phyloP scores from a whole-genome alignment of 2,329 filamentous ascomycete genomes.

The Hymenoscyphus infarciens region DNA sequence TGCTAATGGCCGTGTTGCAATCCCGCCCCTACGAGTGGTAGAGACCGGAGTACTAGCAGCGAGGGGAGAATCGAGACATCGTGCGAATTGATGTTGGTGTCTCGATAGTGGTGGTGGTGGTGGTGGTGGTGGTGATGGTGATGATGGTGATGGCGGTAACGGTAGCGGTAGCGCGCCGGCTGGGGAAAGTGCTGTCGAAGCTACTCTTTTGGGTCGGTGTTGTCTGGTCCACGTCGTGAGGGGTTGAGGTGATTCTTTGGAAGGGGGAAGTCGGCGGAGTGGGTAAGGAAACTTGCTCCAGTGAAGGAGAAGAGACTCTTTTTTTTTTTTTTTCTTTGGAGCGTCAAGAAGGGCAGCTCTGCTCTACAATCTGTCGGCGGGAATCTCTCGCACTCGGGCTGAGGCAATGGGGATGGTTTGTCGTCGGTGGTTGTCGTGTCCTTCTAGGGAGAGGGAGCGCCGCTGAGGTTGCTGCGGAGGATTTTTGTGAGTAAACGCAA shows the following conservation, averaged over 20 bases:
- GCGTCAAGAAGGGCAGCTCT: constrained; percentile 13
- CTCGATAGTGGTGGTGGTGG: constrained; percentile 19
- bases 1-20: constrained; percentile 20
- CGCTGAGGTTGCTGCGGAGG: constrained; percentile 14
- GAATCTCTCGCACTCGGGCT: neutral
- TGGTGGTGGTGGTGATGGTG: constrained; percentile 12
- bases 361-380: constrained; percentile 13
- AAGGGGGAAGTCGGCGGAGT: constrained; percentile 3
- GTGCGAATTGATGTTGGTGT: constrained; percentile 33
- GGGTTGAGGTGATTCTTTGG: neutral
- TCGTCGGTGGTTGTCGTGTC: constrained; percentile 14
- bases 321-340: constrained; percentile 1
- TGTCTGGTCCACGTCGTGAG: neutral
- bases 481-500: constrained; percentile 5
- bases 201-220: constrained; percentile 7
- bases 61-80: constrained; percentile 26
- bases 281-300: constrained; percentile 13
- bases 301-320: constrained; percentile 16
- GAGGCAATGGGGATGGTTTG: constrained; percentile 9
- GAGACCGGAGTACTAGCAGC: constrained; percentile 26
- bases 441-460: constrained; percentile 13
- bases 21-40: constrained; percentile 18
- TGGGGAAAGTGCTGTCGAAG: constrained; percentile 8
- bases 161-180: constrained; percentile 3
- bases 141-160: constrained; percentile 14